Base-by-base conservation (phyloP, 371 early-diverging fungal species). In the Mucor indicus region DNA sequence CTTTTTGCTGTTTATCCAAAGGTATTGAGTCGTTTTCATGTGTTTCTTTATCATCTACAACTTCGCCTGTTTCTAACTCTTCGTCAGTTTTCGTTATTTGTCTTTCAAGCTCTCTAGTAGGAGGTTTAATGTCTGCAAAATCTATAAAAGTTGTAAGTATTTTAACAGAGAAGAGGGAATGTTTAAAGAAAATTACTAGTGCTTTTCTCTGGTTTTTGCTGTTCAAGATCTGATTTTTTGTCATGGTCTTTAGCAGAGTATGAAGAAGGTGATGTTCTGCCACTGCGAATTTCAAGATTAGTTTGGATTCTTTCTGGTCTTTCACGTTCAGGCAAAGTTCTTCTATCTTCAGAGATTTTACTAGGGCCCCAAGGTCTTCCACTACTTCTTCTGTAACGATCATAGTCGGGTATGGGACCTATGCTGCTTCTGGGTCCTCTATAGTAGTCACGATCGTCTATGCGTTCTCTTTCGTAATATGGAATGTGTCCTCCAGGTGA, bases 401-500 rank as follows among this genome's bases (percentile, higher is more conserved):
- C 72, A 37, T 59, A 59, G 17, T 69, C 76, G 32, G 49, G 29
- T 0, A 55, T 41, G 19, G 51, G 22, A 19, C 36, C 24, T 5
- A 33, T 45, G 0, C 16, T 5, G 6, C 44, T 38, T 4, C 42
- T 27, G 6, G 55, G 39, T 19, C 35, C 48, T 25, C 55, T 62
- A 40, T 73, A 69, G 29, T 56, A 67, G 36, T 74, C 71, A 29
- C 71, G 63, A 38, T 75, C 77, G 23, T 62, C 60, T 6, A 55
- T 25, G 27, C 67, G 54, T 10, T 79, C 76, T 44, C 75, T 48
- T 27, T 72, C 73, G 38, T 69, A 66, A 35, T 72, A 68, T 2
- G 57, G 50, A 11, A 49, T 27, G n/a, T 66, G 57, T 2, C 60
- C 55, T n/a, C 61, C 60, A 7, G 72, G 61, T 10, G 73, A 67